phyloP scores from a whole-genome alignment of 371 early-diverging fungal genomes.

The Mycotypha africana region DNA sequence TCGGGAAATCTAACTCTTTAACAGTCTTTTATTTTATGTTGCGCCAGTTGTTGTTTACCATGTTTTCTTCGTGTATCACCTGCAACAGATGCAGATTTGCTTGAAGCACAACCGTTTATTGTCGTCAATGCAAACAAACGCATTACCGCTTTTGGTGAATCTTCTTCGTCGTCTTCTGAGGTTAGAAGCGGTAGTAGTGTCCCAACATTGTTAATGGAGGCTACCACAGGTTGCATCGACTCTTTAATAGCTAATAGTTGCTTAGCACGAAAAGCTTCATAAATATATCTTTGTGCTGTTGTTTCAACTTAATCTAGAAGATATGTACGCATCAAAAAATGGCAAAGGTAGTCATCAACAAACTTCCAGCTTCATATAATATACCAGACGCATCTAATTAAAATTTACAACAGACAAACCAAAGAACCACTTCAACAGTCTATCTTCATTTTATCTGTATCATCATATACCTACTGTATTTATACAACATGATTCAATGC shows the following conservation, averaged over 20 bases:
- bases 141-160: slow-evolving; percentile 21
- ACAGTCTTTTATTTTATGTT: slow-evolving; percentile 57
- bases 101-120: slow-evolving; percentile 8
- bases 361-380: too few species aligned
- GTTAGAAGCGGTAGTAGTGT: too few species aligned
- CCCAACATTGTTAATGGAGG: too few species aligned
- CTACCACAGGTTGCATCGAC: slow-evolving; percentile 38
- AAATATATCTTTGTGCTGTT: slow-evolving; percentile 81
- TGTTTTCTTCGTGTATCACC: slow-evolving; percentile 39
- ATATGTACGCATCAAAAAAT: slow-evolving; percentile 83
- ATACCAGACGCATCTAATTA: too few species aligned
- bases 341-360: slow-evolving; percentile 80
- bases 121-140: slow-evolving; percentile 21
- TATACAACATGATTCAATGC: too few species aligned
- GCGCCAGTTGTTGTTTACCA: slow-evolving; percentile 74
- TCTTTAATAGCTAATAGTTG: slow-evolving; percentile 84
- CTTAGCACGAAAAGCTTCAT: slow-evolving; percentile 89
- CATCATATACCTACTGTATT: too few species aligned
- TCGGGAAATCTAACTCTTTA: too few species aligned
- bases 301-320: slow-evolving; percentile 84
- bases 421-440: too few species aligned
- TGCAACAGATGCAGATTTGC: slow-evolving; percentile 25
- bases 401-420: too few species aligned
- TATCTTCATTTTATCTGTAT: too few species aligned
- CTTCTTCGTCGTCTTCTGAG: too few species aligned